Percentiles rank a stretch among this genome's conserved stretches.
Evolutionary conservation across 495 filamentous ascomycete genomes (phyloP).

Genomic region (Xylaria bambusicola): DNA sequence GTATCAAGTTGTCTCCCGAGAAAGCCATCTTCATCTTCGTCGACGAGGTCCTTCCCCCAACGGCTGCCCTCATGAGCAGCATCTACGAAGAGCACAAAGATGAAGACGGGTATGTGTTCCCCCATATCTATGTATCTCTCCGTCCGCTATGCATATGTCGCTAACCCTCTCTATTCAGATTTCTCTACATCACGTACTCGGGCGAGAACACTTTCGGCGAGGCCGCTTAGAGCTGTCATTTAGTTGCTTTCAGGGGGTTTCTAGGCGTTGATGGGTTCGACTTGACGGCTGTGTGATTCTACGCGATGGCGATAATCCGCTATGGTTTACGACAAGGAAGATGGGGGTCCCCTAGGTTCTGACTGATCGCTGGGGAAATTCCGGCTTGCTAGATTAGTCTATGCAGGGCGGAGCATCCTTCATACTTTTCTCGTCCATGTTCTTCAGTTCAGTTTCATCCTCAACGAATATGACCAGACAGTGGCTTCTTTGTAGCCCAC

Average conservation of each 20-base stretch:
- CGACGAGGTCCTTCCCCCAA: conserved; percentile 95
- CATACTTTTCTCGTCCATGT: neutral
- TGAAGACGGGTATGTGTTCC: conserved; percentile 64
- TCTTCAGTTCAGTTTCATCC: conserved; percentile 1
- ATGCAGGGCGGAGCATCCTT: neutral
- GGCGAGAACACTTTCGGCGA: conserved; percentile 99
- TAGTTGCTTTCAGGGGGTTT: conserved; percentile 17
- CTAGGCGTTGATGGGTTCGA: conserved; percentile 21
- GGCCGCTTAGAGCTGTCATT: conserved; percentile 22
- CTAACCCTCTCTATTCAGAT: conserved; percentile 38
- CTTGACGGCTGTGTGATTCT: conserved; percentile 18
- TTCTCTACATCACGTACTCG: conserved; percentile 77
- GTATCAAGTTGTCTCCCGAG: conserved; percentile 98
- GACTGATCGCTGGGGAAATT: neutral
- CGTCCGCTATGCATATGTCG: neutral
- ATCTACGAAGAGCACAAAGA: conserved; percentile 99
- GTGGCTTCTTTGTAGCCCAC: conserved; percentile 7
- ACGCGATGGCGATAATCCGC: conserved; percentile 1
- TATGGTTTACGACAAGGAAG: neutral
- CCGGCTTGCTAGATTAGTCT: conserved; percentile 4
- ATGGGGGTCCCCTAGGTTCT: neutral
- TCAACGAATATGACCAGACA: conserved; percentile 12
- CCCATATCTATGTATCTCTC: neutral
- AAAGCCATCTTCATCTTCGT: conserved; percentile 99
- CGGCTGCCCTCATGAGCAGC: conserved; percentile 96